Percentiles rank a stretch among this genome's conserved stretches.
Evolutionary conservation across 2,329 filamentous ascomycete species (phyloP).

Genomic region (Aspergillus ruber): DNA sequence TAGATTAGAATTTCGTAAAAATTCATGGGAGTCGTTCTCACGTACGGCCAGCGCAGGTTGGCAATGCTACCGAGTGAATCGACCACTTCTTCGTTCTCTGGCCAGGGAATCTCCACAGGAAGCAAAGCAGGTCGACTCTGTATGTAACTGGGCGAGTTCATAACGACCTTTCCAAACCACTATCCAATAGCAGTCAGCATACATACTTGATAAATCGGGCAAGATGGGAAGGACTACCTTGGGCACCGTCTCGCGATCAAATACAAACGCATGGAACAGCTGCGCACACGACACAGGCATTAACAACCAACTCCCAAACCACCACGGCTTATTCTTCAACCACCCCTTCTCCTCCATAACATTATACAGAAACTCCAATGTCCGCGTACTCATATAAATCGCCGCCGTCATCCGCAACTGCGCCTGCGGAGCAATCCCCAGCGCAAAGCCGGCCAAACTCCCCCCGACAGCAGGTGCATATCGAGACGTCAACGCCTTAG

Average conservation of each 20-base stretch:
- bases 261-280: conserved; percentile 67
- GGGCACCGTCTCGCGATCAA: conserved; percentile 69
- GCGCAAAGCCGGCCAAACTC: conserved; percentile 73
- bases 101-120: conserved; percentile 65
- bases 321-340: conserved; percentile 65
- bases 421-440: conserved; percentile 67
- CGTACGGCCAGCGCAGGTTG: conserved; percentile 73
- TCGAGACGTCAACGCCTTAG: conserved; percentile 68
- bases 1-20: conserved; percentile 1
- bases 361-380: conserved; percentile 83
- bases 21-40: conserved; percentile 15
- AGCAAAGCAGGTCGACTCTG: conserved; percentile 64
- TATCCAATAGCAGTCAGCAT: conserved; percentile 16
- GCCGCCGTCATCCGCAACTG: conserved; percentile 72
- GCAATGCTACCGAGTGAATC: conserved; percentile 79
- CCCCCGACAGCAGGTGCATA: conserved; percentile 88
- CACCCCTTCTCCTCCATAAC: conserved; percentile 66
- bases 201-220: conserved; percentile 9
- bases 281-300: conserved; percentile 72
- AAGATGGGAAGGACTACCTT: conserved; percentile 36
- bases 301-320: conserved; percentile 78
- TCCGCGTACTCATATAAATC: conserved; percentile 73
- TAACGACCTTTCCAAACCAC: conserved; percentile 59
- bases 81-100: conserved; percentile 65
- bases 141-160: conserved; percentile 70